phyloP scores from a whole-genome alignment of 768 basidiomycete genomes.

The Tubosaeta brunneosetosa region DNA sequence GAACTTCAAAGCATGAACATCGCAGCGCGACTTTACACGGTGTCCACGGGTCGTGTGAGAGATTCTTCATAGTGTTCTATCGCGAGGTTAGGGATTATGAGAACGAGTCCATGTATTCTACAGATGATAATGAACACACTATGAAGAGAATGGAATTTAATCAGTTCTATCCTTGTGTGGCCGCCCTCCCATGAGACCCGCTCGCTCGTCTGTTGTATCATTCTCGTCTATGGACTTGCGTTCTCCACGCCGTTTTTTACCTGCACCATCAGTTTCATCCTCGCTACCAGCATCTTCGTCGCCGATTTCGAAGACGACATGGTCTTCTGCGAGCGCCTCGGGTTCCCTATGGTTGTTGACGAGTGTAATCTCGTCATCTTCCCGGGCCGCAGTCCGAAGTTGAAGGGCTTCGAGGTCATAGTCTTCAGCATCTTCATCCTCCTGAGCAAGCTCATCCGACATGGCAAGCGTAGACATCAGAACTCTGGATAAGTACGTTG shows the following conservation, averaged over 20 bases:
- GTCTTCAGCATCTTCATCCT: slow-evolving; percentile 90
- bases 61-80: slow-evolving; percentile 36
- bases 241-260: slow-evolving; percentile 46
- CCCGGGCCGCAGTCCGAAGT: slow-evolving; percentile 44
- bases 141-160: slow-evolving; percentile 21
- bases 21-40: slow-evolving; percentile 80
- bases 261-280: slow-evolving; percentile 49
- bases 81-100: neutral
- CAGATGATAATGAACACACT: slow-evolving; percentile 22
- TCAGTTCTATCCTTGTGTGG: slow-evolving; percentile 32
- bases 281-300: slow-evolving; percentile 71
- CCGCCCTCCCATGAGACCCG: slow-evolving; percentile 55
- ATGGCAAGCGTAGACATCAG: slow-evolving; percentile 72
- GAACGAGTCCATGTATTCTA: slow-evolving; percentile 34
- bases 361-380: slow-evolving; percentile 67
- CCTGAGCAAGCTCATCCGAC: slow-evolving; percentile 95
- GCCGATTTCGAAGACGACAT: slow-evolving; percentile 87
- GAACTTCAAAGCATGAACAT: slow-evolving; percentile 97
- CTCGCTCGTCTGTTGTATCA: slow-evolving; percentile 50
- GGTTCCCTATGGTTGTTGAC: slow-evolving; percentile 56
- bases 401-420: slow-evolving; percentile 81
- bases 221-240: slow-evolving; percentile 47
- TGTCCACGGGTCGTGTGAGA: slow-evolving; percentile 81
- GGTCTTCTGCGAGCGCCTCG: slow-evolving; percentile 51
- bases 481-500: slow-evolving; percentile 17